phyloP scores from a whole-genome alignment of 2,329 filamentous ascomycete species.

The Aspergillus pseudotamarii region DNA sequence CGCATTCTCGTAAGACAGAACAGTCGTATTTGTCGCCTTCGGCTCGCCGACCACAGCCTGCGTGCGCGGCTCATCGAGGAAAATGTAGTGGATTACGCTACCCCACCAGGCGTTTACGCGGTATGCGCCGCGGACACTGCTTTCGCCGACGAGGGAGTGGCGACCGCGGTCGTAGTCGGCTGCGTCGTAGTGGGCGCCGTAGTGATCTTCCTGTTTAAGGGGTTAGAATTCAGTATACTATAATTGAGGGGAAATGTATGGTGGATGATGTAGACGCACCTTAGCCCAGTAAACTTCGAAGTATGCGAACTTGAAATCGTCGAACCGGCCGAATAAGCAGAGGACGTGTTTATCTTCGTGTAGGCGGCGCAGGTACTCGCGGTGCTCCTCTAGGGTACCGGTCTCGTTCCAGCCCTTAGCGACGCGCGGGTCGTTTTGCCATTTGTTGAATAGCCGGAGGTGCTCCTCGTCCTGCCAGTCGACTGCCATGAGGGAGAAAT shows the following conservation, averaged over 20 bases:
- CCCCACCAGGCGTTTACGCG: slow-evolving; percentile 63
- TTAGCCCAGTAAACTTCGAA: slow-evolving; percentile 81
- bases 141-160: slow-evolving; percentile 63
- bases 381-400: slow-evolving; percentile 73
- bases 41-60: slow-evolving; percentile 64
- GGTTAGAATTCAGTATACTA: not conserved
- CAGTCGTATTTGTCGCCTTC: slow-evolving; percentile 68
- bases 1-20: slow-evolving; percentile 73
- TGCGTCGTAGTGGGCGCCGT: slow-evolving; percentile 60
- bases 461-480: slow-evolving; percentile 68
- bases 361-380: slow-evolving; percentile 68
- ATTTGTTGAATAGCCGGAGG: slow-evolving; percentile 71
- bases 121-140: slow-evolving; percentile 56
- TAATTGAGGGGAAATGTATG: not conserved
- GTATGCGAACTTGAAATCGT: slow-evolving; percentile 72
- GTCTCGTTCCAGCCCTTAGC: slow-evolving; percentile 80
- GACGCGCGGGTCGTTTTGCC: slow-evolving; percentile 83
- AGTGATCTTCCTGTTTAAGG: slow-evolving; percentile 57
- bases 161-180: slow-evolving; percentile 61
- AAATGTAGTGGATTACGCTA: slow-evolving; percentile 61
- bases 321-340: slow-evolving; percentile 63
- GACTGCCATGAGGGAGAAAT: slow-evolving; percentile 75
- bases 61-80: slow-evolving; percentile 61
- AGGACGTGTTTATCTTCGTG: slow-evolving; percentile 71
- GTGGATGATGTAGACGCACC: slow-evolving; percentile 38